Conservation (phyloP, 2,329 filamentous ascomycete species). For the Paraconiothyrium brasiliense region DNA sequence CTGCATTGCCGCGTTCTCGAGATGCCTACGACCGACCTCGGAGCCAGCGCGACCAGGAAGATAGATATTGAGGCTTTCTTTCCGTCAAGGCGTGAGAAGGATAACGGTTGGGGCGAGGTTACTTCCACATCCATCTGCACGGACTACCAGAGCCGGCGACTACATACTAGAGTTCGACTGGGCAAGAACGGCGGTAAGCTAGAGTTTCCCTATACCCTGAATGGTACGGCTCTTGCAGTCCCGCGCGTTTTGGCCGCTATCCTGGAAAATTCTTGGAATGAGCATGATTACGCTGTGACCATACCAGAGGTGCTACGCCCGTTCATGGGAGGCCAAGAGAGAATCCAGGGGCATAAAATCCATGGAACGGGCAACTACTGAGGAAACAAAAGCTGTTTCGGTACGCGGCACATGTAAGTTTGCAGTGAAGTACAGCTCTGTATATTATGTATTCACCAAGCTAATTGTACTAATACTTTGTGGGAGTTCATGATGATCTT, state of each 20-base stretch:
- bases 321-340: constrained; percentile 74
- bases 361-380: constrained; percentile 27
- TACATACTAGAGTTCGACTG: constrained; percentile 76
- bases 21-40: constrained; percentile 90
- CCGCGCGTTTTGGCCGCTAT: constrained; percentile 89
- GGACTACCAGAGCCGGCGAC: constrained; percentile 88
- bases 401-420: not conserved
- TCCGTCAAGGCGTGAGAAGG: constrained; percentile 74
- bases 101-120: constrained; percentile 89
- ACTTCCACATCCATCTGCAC: constrained; percentile 91
- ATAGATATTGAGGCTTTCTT: constrained; percentile 95
- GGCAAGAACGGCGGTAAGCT: constrained; percentile 60
- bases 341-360: constrained; percentile 38
- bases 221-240: constrained; percentile 92
- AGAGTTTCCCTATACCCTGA: constrained; percentile 86
- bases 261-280: constrained; percentile 90
- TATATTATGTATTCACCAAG: constrained; percentile 14
- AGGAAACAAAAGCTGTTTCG: not conserved
- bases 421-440: not conserved
- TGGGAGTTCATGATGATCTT: not conserved
- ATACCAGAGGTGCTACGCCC: constrained; percentile 82
- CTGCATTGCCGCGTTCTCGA: constrained; percentile 89
- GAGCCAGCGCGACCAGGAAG: constrained; percentile 86
- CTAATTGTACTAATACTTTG: constrained; percentile 12
- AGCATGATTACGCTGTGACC: constrained; percentile 69